Conservation (phyloP, 2,329 filamentous ascomycete genomes). For the Cytospora mali region DNA sequence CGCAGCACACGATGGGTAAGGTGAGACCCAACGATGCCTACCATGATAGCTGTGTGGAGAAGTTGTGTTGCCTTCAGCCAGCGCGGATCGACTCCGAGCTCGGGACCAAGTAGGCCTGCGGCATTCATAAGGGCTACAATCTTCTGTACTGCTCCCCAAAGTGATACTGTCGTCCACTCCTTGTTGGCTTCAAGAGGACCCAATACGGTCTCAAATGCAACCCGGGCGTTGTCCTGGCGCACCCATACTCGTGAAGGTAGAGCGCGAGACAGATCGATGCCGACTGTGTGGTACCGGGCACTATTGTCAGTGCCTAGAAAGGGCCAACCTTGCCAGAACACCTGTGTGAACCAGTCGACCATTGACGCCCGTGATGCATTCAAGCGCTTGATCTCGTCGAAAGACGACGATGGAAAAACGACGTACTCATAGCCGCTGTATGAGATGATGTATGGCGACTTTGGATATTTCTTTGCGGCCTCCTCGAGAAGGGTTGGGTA, state of each 20-base stretch:
- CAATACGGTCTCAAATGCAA: slow-evolving; percentile 16
- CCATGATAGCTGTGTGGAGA: slow-evolving; percentile 15
- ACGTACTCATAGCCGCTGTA: slow-evolving; percentile 28
- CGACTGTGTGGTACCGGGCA: slow-evolving; percentile 21
- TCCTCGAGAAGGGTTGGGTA: slow-evolving; percentile 21
- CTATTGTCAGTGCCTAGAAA: slow-evolving; percentile 27
- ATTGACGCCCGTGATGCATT: slow-evolving; percentile 21
- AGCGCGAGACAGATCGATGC: slow-evolving; percentile 27
- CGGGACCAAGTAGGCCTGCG: slow-evolving; percentile 19
- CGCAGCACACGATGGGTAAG: slow-evolving; percentile 14
- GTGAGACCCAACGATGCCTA: slow-evolving; percentile 21
- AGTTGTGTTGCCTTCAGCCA: slow-evolving; percentile 22
- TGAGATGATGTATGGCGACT: slow-evolving; percentile 27
- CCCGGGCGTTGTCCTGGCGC: slow-evolving; percentile 16
- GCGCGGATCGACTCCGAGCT: slow-evolving; percentile 21
- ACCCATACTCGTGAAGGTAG: slow-evolving; percentile 22
- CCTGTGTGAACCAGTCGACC: slow-evolving; percentile 24
- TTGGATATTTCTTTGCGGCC: slow-evolving; percentile 23
- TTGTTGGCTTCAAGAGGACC: slow-evolving; percentile 1
- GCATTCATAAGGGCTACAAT: slow-evolving; percentile 27
- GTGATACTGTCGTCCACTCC: slow-evolving; percentile 22
- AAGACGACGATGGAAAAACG: slow-evolving; percentile 26
- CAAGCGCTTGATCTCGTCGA: slow-evolving; percentile 29
- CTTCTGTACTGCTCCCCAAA: slow-evolving; percentile 26
- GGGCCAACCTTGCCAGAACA: slow-evolving; percentile 24